Base-by-base conservation (phyloP, 2,329 filamentous ascomycete species). In the Aspergillus awamori region DNA sequence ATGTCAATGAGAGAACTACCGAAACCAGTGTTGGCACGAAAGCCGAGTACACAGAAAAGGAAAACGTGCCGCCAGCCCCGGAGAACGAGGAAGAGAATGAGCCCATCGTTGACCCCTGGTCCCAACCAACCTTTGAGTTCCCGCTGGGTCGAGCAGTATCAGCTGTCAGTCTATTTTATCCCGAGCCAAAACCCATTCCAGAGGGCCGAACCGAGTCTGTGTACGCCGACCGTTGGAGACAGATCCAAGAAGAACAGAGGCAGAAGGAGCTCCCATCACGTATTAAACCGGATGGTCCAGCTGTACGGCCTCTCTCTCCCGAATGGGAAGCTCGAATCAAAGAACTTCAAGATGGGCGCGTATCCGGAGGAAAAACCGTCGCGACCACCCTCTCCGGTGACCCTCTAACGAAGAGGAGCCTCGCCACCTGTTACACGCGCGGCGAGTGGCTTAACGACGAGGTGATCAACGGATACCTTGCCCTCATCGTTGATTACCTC, bases 381-480 rank as follows among this genome's bases (percentile, higher is more conserved):
- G 76, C 68, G 4, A 72, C 60, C 36, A 74, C 76, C 4, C 62
- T 73, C 5, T 63, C 69, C 17, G 77, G 76, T n/a, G 75, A 77
- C 28, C 69, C 72, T 10, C 57, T 79, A 30, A 78, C 70, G 36
- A 70, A 70, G 51, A 71, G 65, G 30, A 75, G 78, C 59, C 71
- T 79, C 47, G 64, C 69, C 2, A 77, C 76, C 1, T 79, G 77
- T 58, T 69, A 71, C 56, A 73, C 68, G 5, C 69, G 65, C 5
- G 55, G 70, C 62, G 73, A 71, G 2, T 81, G 79, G 79, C 69
- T 81, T 22, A 81, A 81, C 56, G 79, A 81, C 59, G 79, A 80
- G 57, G 73, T 81, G 2, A 80, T 81, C 63, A 81, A 81, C 61
- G 73, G 75, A 15, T 81, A 81, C 59, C 70, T 81, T 22, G 70